Base-by-base conservation (phyloP, 2,329 filamentous ascomycete genomes). In the Botrytis tulipae region DNA sequence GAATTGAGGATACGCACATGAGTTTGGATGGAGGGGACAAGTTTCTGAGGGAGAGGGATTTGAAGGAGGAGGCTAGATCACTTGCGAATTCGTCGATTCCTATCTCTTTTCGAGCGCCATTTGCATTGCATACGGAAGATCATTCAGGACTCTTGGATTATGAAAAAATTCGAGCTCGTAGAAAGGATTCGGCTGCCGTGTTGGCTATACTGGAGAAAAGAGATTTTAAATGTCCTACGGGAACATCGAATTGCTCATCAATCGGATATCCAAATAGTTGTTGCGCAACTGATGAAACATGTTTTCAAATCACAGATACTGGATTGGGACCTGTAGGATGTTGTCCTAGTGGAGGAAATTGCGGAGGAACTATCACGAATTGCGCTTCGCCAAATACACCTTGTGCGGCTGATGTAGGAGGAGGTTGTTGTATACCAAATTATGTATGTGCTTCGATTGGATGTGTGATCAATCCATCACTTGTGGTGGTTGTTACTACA, bases 381-480 rank as follows among this genome's bases (percentile, higher is more conserved):
- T 95, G 93, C 84, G 75, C 85, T 3, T 83, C 84, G 6, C 90
- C 87, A 59, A 90, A 92, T 74, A 87, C 88, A 18, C 87, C 88
- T 67, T 95, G 93, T 80, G 85, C 90, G 0, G 85, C 88, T 12
- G 86, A 86, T 48, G 81, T 90, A 0, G 92, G 92, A 4, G 92
- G 92, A 22, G 93, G 92, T 3, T 95, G 93, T 79, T 95, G 93
- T 80, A 89, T 94, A 18, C 85, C 89, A 0, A 92, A 91, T 7
- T 94, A 89, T 78, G 84, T 87, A 1, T 95, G 93, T 78, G 85
- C 88, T 73, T 90, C 90, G 29, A 84, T 90, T 73, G 93, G 92
- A 37, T 95, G 93, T 90, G 75, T 80, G 87, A 20, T 66, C 72
- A 74, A 76, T 75, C 57, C 77, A 29, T 71, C 78, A 54, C 29